Base-by-base conservation (phyloP, 192 early-diverging fungal genomes). In the Lunasporangiospora selenospora region DNA sequence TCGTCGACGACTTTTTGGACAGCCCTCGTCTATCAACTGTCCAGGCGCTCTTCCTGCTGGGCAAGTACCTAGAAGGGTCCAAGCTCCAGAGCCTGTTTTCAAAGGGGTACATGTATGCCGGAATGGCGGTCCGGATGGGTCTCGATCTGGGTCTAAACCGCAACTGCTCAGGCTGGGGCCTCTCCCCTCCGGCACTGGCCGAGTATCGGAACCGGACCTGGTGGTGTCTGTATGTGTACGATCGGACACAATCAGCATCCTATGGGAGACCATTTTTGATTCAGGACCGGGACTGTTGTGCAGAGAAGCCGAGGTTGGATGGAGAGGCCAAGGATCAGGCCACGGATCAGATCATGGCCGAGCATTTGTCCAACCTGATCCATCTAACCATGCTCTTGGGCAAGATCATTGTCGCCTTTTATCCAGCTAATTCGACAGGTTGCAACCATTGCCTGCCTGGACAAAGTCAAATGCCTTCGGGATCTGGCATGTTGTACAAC, bases 101-200 rank as follows among this genome's bases (percentile, higher is more conserved):
- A 27, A 65, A 77, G 37, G 57, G 75, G 21, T 64, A 55, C 27
- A 61, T 77, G 53, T 79, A 65, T 39, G 53, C 81, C 54, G 90
- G 90, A 16, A 85, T 87, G 81, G 62, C 62, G 4, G 33, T 63
- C 39, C 73, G 87, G 29, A 89, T 88, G 81, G 88, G 87, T 4
- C 81, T 85, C 56, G 87, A 89, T 48, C 56, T 89, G 38, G 90
- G 88, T 15, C 67, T 91, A 16, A 84, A 91, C 45, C 83, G 84
- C 40, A 83, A 88, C 39, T 45, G 40, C 18, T 57, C 55, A 3
- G 42, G 55, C 4, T 57, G 55, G 55, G 55, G 55, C 8, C 21
- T 57, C 8, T 29, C 32, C 9, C 55, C 55, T 5, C n/a, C n/a
- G n/a, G 24, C 34, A 2, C 29, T 32, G 42, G 31, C 23, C 4